Evolutionary conservation across 768 basidiomycete species (phyloP).

Genomic region (Mycena olivaceomarginata): DNA sequence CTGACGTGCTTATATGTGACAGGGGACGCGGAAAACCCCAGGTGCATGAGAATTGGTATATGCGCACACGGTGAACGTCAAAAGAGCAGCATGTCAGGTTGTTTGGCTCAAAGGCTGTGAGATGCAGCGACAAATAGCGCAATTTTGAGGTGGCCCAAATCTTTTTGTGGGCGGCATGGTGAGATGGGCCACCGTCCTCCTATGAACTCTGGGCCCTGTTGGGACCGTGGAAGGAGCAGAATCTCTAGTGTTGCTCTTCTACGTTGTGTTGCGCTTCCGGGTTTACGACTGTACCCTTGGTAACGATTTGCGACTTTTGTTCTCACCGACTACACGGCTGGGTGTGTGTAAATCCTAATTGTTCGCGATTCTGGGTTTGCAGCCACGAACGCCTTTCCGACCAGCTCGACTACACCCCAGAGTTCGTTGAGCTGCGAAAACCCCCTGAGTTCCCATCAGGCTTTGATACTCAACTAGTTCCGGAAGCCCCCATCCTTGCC

Average conservation of each 20-base stretch:
- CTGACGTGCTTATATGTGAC: constrained; percentile 1
- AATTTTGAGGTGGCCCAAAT: not conserved
- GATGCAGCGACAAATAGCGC: not conserved
- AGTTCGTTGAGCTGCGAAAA: too few relatives aligned
- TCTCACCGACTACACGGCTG: too few relatives aligned
- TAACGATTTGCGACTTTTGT: too few relatives aligned
- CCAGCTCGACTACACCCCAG: too few relatives aligned
- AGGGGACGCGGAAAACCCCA: not conserved
- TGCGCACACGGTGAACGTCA: not conserved
- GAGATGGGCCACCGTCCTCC: not conserved
- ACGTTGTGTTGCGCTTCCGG: not conserved
- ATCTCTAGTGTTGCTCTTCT: too few relatives aligned
- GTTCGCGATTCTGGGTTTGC: too few relatives aligned
- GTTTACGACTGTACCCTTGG: not conserved
- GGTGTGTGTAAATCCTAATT: too few relatives aligned
- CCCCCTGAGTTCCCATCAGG: too few relatives aligned
- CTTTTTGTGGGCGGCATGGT: not conserved
- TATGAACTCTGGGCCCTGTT: not conserved
- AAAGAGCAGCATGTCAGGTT: not conserved
- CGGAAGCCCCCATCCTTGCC: too few relatives aligned
- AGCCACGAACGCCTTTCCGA: too few relatives aligned
- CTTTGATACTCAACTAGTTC: too few relatives aligned
- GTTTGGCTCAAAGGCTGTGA: not conserved
- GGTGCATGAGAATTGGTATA: constrained; percentile 7
- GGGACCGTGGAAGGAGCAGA: not conserved